Evolutionary conservation across 1,284 basidiomycete species (phyloP).

Genomic region (Ceratobasidium sp.): DNA sequence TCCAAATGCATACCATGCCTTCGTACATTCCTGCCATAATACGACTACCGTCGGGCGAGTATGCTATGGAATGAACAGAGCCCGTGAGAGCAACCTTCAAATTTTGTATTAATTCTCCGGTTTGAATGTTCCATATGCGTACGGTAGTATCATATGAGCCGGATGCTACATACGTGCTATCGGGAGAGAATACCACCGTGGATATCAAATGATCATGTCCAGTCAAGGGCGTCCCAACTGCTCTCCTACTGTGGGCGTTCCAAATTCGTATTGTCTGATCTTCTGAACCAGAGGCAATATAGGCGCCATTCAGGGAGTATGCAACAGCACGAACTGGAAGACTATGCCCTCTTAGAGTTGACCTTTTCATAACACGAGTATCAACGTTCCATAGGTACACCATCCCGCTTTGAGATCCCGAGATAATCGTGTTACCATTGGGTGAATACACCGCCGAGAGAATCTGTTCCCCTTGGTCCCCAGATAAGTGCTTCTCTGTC

Average conservation of each 20-base stretch:
- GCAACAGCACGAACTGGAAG: background rate
- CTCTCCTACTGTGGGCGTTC: background rate
- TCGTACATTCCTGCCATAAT: constrained; percentile 19
- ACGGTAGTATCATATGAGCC: constrained; percentile 12
- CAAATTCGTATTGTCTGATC: constrained; percentile 13
- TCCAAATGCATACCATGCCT: constrained; percentile 25
- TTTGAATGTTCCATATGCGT: constrained; percentile 9
- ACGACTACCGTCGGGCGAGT: constrained; percentile 8
- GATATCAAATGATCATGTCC: background rate
- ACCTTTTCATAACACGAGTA: background rate
- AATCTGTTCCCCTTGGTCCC: no score
- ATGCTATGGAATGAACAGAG: constrained; percentile 16
- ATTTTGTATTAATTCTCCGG: background rate
- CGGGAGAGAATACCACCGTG: background rate
- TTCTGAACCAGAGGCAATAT: constrained; percentile 4
- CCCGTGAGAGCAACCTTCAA: background rate
- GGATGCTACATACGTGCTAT: constrained; percentile 10
- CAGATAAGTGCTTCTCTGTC: no score
- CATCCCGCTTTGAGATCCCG: background rate
- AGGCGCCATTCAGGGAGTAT: constrained; percentile 1
- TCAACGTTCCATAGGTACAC: constrained; percentile 1
- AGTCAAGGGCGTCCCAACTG: background rate
- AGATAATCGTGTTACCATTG: no score
- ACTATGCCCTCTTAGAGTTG: constrained; percentile 6
- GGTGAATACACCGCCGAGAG: no score